Percentiles rank a stretch among this genome's conserved stretches.
phyloP scores from a whole-genome alignment of 139 green algal genomes.

The Dunaliella primolecta region DNA sequence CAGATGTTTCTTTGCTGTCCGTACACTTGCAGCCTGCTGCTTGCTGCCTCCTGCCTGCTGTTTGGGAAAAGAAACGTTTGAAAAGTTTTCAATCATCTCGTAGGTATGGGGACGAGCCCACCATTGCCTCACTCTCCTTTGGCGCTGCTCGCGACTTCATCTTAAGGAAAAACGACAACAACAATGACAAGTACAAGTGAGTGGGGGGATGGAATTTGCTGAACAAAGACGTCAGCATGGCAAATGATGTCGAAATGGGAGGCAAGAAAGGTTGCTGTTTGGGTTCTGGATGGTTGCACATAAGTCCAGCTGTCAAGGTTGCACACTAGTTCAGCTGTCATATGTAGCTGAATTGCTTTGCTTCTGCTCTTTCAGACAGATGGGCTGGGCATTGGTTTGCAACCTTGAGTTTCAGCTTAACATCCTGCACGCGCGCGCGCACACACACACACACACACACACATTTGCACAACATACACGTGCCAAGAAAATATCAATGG shows the following conservation, averaged over 20 bases:
- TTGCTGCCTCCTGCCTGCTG: no score
- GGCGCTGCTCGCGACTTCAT: slow-evolving; percentile 52
- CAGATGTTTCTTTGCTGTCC: no score
- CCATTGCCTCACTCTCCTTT: slow-evolving; percentile 52
- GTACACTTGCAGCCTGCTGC: no score
- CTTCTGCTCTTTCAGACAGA: background rate
- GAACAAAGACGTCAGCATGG: no score
- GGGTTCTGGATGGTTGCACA: background rate
- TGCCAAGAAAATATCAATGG: no score
- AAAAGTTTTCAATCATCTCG: no score
- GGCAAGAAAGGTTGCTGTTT: no score
- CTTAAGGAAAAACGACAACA: slow-evolving; percentile 44
- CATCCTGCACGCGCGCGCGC: background rate
- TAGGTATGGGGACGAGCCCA: slow-evolving; percentile 24
- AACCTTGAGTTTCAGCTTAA: background rate
- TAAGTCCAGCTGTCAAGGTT: background rate
- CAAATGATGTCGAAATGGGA: no score
- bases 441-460: background rate
- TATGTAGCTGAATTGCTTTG: background rate
- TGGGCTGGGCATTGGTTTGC: no score
- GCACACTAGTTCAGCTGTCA: background rate
- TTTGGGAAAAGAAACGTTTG: no score
- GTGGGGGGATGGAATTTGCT: no score
- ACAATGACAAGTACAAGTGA: background rate
- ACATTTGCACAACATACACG: background rate